Percentiles rank a stretch among this genome's conserved stretches.
phyloP scores from a whole-genome alignment of 495 filamentous ascomycete genomes.

The Penicillium paxilli region DNA sequence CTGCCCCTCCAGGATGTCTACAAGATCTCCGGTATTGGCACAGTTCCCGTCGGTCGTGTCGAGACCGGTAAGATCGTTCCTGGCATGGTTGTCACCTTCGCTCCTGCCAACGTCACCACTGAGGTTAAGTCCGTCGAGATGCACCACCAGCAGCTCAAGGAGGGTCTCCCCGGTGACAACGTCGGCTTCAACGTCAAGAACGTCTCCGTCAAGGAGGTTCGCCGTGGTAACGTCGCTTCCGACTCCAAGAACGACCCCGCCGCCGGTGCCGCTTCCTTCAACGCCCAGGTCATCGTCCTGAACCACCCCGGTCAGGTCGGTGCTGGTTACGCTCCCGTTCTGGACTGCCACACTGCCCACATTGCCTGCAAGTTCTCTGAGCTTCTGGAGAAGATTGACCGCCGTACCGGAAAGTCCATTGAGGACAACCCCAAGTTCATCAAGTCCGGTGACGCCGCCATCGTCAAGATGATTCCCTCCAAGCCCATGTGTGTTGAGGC shows the following conservation, averaged over 20 bases:
- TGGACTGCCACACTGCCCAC: constrained; percentile 99
- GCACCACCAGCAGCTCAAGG: constrained; percentile 98
- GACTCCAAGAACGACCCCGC: constrained; percentile 99
- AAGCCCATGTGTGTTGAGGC: constrained; percentile 99
- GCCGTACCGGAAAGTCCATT: constrained; percentile 98
- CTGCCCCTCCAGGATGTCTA: constrained; percentile 99
- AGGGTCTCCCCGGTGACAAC: constrained; percentile 98
- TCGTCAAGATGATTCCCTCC: constrained; percentile 99
- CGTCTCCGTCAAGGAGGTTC: constrained; percentile 99
- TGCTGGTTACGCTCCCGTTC: constrained; percentile 96
- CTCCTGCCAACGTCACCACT: constrained; percentile 97
- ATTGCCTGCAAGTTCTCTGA: constrained; percentile 99
- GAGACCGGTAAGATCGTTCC: constrained; percentile 98
- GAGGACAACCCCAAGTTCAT: constrained; percentile 94
- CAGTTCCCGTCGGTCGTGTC: constrained; percentile 99
- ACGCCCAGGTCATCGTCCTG: constrained; percentile 99
- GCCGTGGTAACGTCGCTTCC: constrained; percentile 99
- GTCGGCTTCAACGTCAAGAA: constrained; percentile 99
- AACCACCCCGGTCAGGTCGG: constrained; percentile 99
- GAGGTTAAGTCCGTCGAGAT: constrained; percentile 99
- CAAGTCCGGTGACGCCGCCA: constrained; percentile 99
- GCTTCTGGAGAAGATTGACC: constrained; percentile 99
- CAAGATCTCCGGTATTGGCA: constrained; percentile 99
- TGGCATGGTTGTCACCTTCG: constrained; percentile 89
- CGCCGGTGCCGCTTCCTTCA: constrained; percentile 85